Evolutionary conservation across 495 filamentous ascomycete genomes (phyloP), one percentile per base, ranked within the genome.

Genomic region (Aspergillus bertholletiae): DNA sequence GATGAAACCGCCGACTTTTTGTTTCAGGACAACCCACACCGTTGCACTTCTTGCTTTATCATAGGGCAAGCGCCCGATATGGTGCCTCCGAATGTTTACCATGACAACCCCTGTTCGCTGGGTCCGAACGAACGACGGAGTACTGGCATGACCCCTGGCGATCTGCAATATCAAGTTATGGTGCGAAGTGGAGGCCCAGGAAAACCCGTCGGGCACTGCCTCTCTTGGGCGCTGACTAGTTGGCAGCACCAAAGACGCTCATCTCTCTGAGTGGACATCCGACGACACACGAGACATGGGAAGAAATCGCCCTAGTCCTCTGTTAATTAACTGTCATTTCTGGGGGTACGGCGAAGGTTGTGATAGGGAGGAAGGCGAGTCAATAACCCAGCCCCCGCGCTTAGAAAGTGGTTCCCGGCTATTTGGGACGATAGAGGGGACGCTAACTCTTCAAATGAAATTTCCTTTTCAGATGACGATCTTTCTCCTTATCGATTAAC

Each of bases 111-210:
- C 50, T 34, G 26, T 5, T 21, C 17, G 5, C 28, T 30, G 17
- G 18, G 9, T 18, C 24, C 13, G 8, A 3, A 41, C 35, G 49
- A 51, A 51, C 49, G n/a, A 51, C 49, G 49, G 35, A 51, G 30
- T 35, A 8, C 23, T 35, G 51, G 22, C 50, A 20, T 24, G 46
- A 37, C 49, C 53, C 53, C 49, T 59, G 57, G 57, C 50, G 53
- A 61, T 57, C 58, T 49, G 20, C 39, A 44, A 51, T 57, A 54
- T 57, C 37, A 48, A 43, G 43, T 28, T 32, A 49, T 57, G 51
- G 51, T 41, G 24, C 43, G 3, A 34, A 47, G 52, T 59, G 54
- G 59, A 35, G 59, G 41, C 18, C 49, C 49, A 49, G 27, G 12
- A 27, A 21, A 46, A 21, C 46, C n/a, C 32, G 46, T 54, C 23